phyloP scores from a whole-genome alignment of 306 rosid genomes.

The Lathyrus oleraceus region DNA sequence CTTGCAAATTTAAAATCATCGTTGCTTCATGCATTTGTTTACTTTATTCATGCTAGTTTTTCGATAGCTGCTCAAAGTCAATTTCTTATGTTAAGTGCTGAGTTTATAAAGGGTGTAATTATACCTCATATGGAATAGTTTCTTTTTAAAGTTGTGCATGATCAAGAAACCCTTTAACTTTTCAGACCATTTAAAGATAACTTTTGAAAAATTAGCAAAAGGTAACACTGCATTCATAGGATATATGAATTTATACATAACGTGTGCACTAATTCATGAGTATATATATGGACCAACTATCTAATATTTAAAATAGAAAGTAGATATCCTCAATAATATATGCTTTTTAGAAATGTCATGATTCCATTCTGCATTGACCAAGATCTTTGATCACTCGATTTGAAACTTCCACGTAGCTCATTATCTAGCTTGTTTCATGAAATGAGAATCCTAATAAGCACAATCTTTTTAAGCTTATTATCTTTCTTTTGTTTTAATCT shows the following conservation, averaged over 20 bases:
- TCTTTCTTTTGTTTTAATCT: too few species aligned
- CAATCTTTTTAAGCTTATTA: background rate
- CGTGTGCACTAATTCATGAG: background rate
- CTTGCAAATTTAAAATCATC: slow-evolving; percentile 31
- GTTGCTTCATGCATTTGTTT: slow-evolving; percentile 35
- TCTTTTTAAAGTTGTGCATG: slow-evolving; percentile 10
- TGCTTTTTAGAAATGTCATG: slow-evolving; percentile 31
- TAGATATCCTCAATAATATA: slow-evolving; percentile 18
- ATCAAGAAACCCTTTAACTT: slow-evolving; percentile 20
- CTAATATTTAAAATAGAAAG: slow-evolving; percentile 25
- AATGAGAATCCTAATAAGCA: background rate
- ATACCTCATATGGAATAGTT: slow-evolving; percentile 29
- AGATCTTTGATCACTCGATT: slow-evolving; percentile 5
- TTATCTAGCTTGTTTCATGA: background rate
- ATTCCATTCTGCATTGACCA: slow-evolving; percentile 41
- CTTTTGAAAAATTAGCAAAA: slow-evolving; percentile 26
- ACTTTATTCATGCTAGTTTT: slow-evolving; percentile 23
- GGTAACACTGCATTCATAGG: slow-evolving; percentile 21
- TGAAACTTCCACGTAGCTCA: slow-evolving; percentile 5
- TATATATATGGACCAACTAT: slow-evolving; percentile 36
- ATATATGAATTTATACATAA: background rate
- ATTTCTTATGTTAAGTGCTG: slow-evolving; percentile 34
- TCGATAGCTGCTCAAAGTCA: slow-evolving; percentile 22
- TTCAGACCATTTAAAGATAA: slow-evolving; percentile 22
- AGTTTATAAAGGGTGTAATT: slow-evolving; percentile 40